phyloP scores from a whole-genome alignment of 257 asterid genomes.

The Verbena officinalis region DNA sequence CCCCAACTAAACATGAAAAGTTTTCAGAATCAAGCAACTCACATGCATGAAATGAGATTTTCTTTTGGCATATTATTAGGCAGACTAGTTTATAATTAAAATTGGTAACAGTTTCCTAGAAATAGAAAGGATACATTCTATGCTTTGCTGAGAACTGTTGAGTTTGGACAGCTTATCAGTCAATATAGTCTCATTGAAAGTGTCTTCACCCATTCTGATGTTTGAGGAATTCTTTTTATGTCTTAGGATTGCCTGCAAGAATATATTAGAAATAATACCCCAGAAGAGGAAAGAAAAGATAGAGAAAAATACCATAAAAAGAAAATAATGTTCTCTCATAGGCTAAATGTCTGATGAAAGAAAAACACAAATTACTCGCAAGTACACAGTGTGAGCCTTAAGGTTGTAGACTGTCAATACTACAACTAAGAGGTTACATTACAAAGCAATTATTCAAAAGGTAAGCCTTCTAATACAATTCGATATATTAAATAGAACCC shows the following conservation, averaged over 20 bases:
- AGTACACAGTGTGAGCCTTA: background rate
- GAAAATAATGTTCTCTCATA: too few species aligned
- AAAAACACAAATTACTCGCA: background rate
- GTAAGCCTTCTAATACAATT: background rate
- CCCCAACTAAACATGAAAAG: background rate
- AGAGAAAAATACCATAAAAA: background rate
- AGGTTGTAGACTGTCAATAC: background rate
- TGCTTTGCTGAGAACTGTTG: conserved; percentile 74
- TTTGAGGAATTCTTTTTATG: conserved; percentile 13
- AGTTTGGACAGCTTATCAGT: conserved; percentile 72
- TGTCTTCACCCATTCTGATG: conserved; percentile 53
- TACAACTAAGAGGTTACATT: background rate
- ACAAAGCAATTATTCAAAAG: background rate
- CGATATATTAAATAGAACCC: background rate
- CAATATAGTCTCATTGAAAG: conserved; percentile 50
- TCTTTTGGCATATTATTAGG: background rate
- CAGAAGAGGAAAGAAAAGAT: background rate
- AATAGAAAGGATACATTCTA: conserved; percentile 75
- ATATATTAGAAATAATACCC: background rate
- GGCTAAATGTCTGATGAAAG: too few species aligned
- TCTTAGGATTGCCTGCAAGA: conserved; percentile 33
- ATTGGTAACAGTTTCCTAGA: too few species aligned
- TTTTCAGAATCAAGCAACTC: background rate
- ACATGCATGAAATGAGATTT: too few species aligned
- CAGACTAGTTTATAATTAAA: background rate